Conservation (phyloP, 495 filamentous ascomycete genomes). For the Astrocystis sublimbata region DNA sequence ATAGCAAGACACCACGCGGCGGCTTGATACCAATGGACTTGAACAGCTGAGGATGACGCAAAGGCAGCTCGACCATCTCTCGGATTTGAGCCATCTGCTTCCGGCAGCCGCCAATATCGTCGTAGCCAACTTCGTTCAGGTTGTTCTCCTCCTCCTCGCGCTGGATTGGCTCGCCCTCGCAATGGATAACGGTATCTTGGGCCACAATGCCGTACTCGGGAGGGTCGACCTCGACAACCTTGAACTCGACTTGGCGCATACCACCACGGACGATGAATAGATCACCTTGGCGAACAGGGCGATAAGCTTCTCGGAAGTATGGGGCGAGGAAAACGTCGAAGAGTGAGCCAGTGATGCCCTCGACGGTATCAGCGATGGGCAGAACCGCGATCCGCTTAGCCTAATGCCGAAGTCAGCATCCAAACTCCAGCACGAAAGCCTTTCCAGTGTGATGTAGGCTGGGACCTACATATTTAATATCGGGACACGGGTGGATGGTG, state of each 20-base stretch:
- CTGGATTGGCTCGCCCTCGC: slow-evolving; percentile 97
- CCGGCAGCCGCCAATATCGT: slow-evolving; percentile 98
- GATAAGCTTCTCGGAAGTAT: slow-evolving; percentile 98
- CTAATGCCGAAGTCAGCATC: slow-evolving; percentile 47
- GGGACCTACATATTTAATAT: slow-evolving; percentile 97
- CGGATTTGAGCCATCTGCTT: slow-evolving; percentile 99
- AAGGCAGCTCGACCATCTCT: slow-evolving; percentile 94
- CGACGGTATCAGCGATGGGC: slow-evolving; percentile 95
- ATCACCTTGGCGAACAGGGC: slow-evolving; percentile 93
- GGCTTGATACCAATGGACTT: slow-evolving; percentile 99
- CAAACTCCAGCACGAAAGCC: slow-evolving; percentile 5
- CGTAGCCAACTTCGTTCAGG: slow-evolving; percentile 97
- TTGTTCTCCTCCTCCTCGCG: slow-evolving; percentile 99
- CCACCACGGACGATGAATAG: slow-evolving; percentile 95
- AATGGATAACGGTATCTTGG: slow-evolving; percentile 98
- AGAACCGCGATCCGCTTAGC: slow-evolving; percentile 99
- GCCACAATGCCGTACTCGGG: slow-evolving; percentile 98
- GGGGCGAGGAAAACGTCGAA: slow-evolving; percentile 99
- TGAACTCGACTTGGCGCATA: slow-evolving; percentile 99
- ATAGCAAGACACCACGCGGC: slow-evolving; percentile 96
- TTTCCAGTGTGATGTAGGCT: background rate
- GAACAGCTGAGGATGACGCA: slow-evolving; percentile 97
- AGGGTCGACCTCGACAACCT: slow-evolving; percentile 97
- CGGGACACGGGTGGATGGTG: slow-evolving; percentile 97
- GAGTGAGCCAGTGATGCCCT: slow-evolving; percentile 93